These are phyloP conservation scores for Geranomyces michiganensis DNA, from an alignment of 192 early-diverging fungal species.

Conservation along the genomic window DNA sequence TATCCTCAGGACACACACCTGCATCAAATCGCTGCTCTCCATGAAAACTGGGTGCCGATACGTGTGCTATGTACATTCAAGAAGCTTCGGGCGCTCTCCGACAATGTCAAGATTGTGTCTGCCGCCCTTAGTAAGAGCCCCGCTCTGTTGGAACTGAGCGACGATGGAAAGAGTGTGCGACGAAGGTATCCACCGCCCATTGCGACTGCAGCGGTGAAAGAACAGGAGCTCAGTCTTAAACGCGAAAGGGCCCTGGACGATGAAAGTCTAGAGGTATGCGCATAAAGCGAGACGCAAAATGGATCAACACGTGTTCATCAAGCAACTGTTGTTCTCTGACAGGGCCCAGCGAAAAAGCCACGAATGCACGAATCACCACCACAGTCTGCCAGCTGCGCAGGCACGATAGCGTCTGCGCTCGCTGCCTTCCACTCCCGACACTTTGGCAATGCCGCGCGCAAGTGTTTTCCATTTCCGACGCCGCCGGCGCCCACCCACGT, in stretches of 20 bases:
- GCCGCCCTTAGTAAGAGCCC: neutral
- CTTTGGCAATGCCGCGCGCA: neutral
- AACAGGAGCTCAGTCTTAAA: neutral
- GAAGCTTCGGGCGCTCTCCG: neutral
- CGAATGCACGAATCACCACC: neutral
- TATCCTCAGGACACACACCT: conserved; percentile 19
- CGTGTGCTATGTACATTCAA: conserved; percentile 1
- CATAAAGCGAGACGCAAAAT: neutral
- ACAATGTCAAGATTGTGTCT: neutral
- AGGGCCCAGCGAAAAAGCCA: neutral
- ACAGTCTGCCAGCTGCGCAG: neutral
- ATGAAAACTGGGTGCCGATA: conserved; percentile 8
- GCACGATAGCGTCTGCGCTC: neutral
- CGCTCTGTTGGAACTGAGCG: neutral
- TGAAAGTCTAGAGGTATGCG: neutral
- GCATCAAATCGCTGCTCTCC: neutral
- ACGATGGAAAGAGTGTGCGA: neutral
- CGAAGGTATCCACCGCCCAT: neutral
- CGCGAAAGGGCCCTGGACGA: neutral
- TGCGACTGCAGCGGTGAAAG: neutral
- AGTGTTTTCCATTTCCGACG: neutral
- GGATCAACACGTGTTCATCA: neutral
- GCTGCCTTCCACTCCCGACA: conserved; percentile 2
- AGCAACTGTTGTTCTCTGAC: neutral
- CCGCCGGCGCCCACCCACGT: neutral